Base-by-base conservation (phyloP, 306 rosid species). In the Rosa lucieae region DNA sequence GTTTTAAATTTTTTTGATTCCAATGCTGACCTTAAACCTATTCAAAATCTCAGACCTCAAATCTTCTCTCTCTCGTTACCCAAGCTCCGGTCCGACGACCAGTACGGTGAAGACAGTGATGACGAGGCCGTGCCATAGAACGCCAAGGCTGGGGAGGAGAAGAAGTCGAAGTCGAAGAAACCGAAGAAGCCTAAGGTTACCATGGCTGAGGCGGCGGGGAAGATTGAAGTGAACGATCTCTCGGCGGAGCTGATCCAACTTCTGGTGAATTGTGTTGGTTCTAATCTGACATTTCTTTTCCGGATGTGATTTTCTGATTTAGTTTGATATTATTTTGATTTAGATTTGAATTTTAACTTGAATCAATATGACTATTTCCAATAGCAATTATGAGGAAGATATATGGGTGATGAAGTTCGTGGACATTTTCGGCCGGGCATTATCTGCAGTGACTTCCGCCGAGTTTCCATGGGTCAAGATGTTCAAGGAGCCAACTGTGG, bases 401-500 rank as follows among this genome's bases (percentile, higher is more conserved):
- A 84, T 95, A 68, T 89, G 83, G 86, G 79, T 95, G 89, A 91
- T 95, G 97, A 89, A 92, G 49, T 95, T 95, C 71, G 94, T 97
- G 3, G 97, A 95, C 85, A 91, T 90, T 65, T 92, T 91, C 75
- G 97, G 92, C 49, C 93, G 92, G 61, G 93, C 98, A 53, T 95
- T 95, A 77, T 82, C 94, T 63, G 86, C 87, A 12, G 99, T 95
- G 83, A 82, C 78, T 77, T 87, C 92, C 12, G 79, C 99, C 68
- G 97, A 95, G 84, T 95, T 95, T 89, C 97, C 99, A 6, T 95
- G 99, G 99, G 79, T 92, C 85, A 92, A 92, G 84, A 53, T 86
- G 85, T 83, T 95, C 35, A 32, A 32, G 35, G 35, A 32, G 35
- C 35, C 35, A 32, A 32, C 35, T 32, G 1, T 32, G 35, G 35